phyloP scores from a whole-genome alignment of 768 basidiomycete species.

The Naganishia vishniacii region DNA sequence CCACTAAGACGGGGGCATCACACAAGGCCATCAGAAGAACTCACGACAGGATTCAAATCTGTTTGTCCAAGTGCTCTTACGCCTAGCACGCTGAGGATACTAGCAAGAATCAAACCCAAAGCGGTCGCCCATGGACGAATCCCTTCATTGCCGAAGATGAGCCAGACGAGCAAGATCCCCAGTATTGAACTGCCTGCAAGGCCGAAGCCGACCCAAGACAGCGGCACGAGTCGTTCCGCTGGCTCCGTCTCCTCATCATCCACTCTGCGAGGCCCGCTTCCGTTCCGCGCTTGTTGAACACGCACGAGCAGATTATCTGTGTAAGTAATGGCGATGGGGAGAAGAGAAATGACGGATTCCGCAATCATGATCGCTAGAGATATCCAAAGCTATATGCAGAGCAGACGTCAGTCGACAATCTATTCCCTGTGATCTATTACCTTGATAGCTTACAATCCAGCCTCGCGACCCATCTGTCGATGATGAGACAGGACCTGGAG shows the following conservation, averaged over 20 bases:
- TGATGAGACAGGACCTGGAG: constrained; percentile 82
- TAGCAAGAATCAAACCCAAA: constrained; percentile 74
- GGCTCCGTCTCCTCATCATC: constrained; percentile 65
- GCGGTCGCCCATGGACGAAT: constrained; percentile 94
- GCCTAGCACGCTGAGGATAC: constrained; percentile 77
- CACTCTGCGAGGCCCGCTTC: constrained; percentile 41
- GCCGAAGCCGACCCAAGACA: constrained; percentile 68
- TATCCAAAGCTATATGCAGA: constrained; percentile 65
- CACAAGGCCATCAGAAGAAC: not conserved
- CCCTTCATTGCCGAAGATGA: constrained; percentile 81
- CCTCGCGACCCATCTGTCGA: constrained; percentile 77
- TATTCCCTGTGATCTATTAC: too few species aligned
- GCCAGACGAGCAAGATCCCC: constrained; percentile 77
- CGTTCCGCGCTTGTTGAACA: constrained; percentile 30
- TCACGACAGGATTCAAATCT: constrained; percentile 58
- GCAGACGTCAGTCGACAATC: not conserved
- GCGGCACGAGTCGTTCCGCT: constrained; percentile 73
- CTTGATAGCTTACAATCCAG: constrained; percentile 42
- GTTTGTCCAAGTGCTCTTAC: constrained; percentile 94
- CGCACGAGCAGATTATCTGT: constrained; percentile 36
- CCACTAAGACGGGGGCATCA: not conserved
- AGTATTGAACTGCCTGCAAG: constrained; percentile 58
- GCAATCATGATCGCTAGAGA: constrained; percentile 93
- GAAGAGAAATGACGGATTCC: constrained; percentile 77
- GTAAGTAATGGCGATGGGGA: constrained; percentile 62